Percentiles rank a stretch among this genome's conserved stretches.
Evolutionary conservation across 176 grass and related monocot species (phyloP).

Genomic region (Miscanthus lutarioriparius): DNA sequence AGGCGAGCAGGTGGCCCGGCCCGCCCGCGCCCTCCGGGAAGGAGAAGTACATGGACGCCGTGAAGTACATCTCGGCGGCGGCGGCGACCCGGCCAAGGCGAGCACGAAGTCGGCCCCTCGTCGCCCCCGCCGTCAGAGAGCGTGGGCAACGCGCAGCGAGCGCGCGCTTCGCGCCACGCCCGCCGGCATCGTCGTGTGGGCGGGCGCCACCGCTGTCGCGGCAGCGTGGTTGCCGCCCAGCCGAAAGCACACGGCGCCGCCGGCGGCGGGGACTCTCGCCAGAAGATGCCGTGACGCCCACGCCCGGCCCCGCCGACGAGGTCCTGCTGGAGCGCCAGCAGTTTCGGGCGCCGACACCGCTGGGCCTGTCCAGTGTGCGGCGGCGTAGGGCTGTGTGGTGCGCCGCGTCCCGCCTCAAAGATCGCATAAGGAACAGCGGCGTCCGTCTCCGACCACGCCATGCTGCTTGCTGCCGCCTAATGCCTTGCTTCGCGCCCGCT

Average conservation of each 20-base stretch:
- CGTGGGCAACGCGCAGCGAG: slow-evolving; percentile 68
- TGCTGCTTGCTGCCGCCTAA: not conserved
- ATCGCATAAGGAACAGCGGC: slow-evolving; percentile 61
- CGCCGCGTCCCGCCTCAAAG: slow-evolving; percentile 64
- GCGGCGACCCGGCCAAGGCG: slow-evolving; percentile 68
- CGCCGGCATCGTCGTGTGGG: not conserved
- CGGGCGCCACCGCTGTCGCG: slow-evolving; percentile 33
- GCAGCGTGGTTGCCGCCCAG: slow-evolving; percentile 93
- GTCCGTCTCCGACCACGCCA: slow-evolving; percentile 73
- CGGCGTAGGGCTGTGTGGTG: slow-evolving; percentile 70
- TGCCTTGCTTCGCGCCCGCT: not conserved
- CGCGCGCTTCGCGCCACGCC: slow-evolving; percentile 58
- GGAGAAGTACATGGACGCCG: slow-evolving; percentile 90
- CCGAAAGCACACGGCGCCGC: slow-evolving; percentile 48
- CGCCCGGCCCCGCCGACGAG: slow-evolving; percentile 46
- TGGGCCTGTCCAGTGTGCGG: slow-evolving; percentile 52
- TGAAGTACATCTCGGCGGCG: slow-evolving; percentile 86
- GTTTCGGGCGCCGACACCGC: slow-evolving; percentile 30
- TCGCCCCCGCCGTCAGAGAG: slow-evolving; percentile 63
- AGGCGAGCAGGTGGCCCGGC: slow-evolving; percentile 52
- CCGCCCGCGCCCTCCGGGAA: slow-evolving; percentile 58
- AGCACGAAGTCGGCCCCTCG: slow-evolving; percentile 62
- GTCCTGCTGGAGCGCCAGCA: slow-evolving; percentile 59
- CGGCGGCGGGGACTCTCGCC: slow-evolving; percentile 59
- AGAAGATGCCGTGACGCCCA: slow-evolving; percentile 90